Conservation (phyloP, 169 alveolate species). For the Perkinsus olseni region DNA sequence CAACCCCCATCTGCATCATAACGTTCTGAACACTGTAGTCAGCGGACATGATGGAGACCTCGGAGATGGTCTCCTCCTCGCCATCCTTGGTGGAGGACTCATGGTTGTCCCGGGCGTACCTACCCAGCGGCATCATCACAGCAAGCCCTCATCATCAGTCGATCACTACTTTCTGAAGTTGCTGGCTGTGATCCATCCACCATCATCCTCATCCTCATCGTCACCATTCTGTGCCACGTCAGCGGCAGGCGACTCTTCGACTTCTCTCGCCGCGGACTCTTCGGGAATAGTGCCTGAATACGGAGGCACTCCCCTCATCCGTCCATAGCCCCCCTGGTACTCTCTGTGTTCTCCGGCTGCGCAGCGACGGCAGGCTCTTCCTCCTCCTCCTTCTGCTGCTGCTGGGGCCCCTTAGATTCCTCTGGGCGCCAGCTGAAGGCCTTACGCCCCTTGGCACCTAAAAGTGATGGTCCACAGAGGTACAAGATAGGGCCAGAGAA, state of each 20-base stretch:
- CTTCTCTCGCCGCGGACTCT: neutral
- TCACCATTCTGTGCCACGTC: neutral
- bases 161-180: neutral
- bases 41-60: slow-evolving; percentile 48
- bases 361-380: neutral
- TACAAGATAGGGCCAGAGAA: too few relatives aligned
- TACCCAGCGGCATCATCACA: neutral
- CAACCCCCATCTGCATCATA: slow-evolving; percentile 56
- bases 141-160: neutral
- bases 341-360: neutral
- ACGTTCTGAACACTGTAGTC: slow-evolving; percentile 70
- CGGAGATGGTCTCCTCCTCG: neutral
- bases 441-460: slow-evolving; percentile 20
- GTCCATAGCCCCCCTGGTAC: neutral
- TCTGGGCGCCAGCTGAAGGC: slow-evolving; percentile 20
- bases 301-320: neutral
- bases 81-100: slow-evolving; percentile 5
- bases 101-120: neutral
- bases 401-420: slow-evolving; percentile 9
- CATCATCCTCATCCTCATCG: neutral
- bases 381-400: slow-evolving; percentile 3
- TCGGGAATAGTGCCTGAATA: too few relatives aligned
- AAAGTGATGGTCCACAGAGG: neutral
- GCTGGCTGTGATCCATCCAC: neutral
- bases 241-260: neutral